A percentile compares a stretch with the other conserved stretches of the same genome.
Evolutionary conservation across 164 flowering plant species (phyloP).

Genomic region (Sedum album): DNA sequence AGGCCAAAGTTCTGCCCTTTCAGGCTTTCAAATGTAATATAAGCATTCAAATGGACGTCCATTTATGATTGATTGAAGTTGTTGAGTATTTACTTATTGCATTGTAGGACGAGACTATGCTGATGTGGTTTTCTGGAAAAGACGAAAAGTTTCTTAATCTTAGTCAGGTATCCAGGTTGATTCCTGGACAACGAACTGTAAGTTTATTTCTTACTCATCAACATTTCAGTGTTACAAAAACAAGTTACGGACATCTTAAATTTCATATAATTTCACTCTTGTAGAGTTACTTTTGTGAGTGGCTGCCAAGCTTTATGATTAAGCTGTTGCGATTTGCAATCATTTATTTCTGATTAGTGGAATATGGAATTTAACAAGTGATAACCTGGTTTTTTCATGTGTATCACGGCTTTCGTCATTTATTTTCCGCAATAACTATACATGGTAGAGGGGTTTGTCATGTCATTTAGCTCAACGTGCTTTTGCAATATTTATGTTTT

Average conservation of each 20-base stretch:
- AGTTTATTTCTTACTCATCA: slow-evolving; percentile 21
- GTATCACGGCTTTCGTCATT: background rate
- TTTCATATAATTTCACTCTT: background rate
- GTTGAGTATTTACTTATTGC: background rate
- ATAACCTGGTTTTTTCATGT: background rate
- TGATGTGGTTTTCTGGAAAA: slow-evolving; percentile 87
- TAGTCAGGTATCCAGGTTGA: slow-evolving; percentile 63
- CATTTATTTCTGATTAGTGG: background rate
- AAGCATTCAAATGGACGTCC: background rate
- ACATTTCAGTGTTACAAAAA: background rate
- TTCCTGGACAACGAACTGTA: slow-evolving; percentile 97
- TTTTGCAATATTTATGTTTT: background rate
- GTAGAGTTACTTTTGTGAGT: background rate
- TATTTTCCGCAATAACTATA: background rate
- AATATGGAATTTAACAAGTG: background rate
- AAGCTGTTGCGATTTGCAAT: background rate
- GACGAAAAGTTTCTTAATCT: slow-evolving; percentile 77
- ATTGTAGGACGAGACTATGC: slow-evolving; percentile 67
- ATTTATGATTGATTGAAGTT: background rate
- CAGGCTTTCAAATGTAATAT: slow-evolving; percentile 59
- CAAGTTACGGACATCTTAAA: background rate
- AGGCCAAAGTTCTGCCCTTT: slow-evolving; percentile 86
- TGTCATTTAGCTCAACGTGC: background rate
- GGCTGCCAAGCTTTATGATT: background rate
- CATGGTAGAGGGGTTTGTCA: background rate